These are phyloP conservation scores for Rubia peregrina DNA, from an alignment of 305 asterid genomes.

Conservation along the genomic window DNA sequence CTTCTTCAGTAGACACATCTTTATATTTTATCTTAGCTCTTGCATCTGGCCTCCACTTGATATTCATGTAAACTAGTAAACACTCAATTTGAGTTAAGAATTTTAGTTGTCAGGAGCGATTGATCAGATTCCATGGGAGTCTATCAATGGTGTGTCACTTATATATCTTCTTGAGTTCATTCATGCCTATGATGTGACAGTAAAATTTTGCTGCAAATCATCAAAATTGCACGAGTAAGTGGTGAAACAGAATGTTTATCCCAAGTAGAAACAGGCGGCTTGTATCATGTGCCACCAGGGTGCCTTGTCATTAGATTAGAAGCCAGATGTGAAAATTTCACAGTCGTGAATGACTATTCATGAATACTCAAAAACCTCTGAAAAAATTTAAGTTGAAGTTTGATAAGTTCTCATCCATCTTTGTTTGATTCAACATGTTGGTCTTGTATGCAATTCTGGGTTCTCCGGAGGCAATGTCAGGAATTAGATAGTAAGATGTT, in stretches of 20 bases:
- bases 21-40: not conserved
- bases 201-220: not conserved
- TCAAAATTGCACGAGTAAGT: conserved; percentile 2
- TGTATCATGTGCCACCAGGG: not conserved
- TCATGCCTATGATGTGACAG: not conserved
- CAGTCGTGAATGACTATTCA: not conserved
- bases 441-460: not conserved
- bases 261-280: too few relatives aligned
- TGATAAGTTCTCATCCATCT: not conserved
- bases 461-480: not conserved
- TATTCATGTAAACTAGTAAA: not conserved
- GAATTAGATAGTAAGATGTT: too few relatives aligned
- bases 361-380: not conserved
- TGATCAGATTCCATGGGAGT: not conserved
- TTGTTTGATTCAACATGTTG: not conserved
- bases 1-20: not conserved
- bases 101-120: not conserved
- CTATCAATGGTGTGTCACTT: not conserved
- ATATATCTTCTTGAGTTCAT: not conserved
- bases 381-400: not conserved
- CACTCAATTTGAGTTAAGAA: conserved; percentile 1
- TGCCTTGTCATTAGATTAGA: too few relatives aligned
- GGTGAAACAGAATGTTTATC: not conserved
- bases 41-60: not conserved
- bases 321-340: not conserved